Evolutionary conservation across 2,329 filamentous ascomycete genomes (phyloP).

Genomic region (Zymoseptoria passerinii): DNA sequence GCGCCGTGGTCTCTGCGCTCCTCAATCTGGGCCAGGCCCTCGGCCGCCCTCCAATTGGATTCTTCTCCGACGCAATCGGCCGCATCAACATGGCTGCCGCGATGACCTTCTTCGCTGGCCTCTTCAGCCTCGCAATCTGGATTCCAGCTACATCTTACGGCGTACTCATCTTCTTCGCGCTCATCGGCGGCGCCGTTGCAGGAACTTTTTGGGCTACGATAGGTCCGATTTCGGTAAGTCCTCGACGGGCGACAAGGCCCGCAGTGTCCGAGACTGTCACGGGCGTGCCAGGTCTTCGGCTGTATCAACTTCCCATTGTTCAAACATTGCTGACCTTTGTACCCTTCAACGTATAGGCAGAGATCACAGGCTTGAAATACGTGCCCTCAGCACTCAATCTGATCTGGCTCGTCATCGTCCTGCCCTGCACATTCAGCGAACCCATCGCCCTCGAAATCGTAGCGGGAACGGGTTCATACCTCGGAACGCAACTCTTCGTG

Average conservation of each 20-base stretch:
- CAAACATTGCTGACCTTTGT: too few species aligned
- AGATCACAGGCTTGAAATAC: conserved; percentile 62
- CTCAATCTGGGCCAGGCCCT: conserved; percentile 60
- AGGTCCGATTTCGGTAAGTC: conserved; percentile 49
- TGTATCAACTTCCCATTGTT: too few species aligned
- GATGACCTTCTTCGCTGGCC: conserved; percentile 55
- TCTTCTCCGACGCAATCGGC: conserved; percentile 49
- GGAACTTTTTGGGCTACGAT: conserved; percentile 61
- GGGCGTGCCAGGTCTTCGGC: too few species aligned
- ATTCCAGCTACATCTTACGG: conserved; percentile 59
- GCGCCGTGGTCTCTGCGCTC: conserved; percentile 62
- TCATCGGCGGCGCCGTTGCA: conserved; percentile 58
- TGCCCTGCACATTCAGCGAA: conserved; percentile 59
- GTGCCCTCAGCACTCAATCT: conserved; percentile 63
- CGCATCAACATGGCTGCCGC: conserved; percentile 60
- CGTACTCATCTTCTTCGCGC: conserved; percentile 61
- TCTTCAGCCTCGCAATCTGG: conserved; percentile 66
- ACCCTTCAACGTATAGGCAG: conserved; percentile 36
- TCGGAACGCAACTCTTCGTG: conserved; percentile 52
- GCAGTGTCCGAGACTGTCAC: too few species aligned
- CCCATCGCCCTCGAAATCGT: conserved; percentile 50
- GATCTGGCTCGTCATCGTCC: conserved; percentile 61
- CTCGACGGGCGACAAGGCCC: too few species aligned
- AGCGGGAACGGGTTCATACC: conserved; percentile 42
- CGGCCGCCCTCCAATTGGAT: conserved; percentile 52